Evolutionary conservation across 768 basidiomycete species (phyloP).

Genomic region (Panus rudis): DNA sequence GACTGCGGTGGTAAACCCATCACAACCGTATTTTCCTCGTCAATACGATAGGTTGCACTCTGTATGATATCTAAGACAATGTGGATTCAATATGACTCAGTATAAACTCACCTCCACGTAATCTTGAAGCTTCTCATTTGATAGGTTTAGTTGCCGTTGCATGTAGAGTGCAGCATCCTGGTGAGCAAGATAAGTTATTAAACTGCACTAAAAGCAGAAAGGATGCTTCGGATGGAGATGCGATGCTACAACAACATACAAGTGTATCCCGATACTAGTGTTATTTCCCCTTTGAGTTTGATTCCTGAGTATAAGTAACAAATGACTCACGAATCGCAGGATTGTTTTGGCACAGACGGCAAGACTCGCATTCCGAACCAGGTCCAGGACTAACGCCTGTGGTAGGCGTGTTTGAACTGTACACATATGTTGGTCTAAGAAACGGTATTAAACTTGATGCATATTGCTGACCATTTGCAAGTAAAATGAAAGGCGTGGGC

Average conservation of each 20-base stretch:
- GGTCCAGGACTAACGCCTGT: constrained; percentile 31
- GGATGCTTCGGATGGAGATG: too few species aligned
- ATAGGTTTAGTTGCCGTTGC: constrained; percentile 33
- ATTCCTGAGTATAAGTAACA: not conserved
- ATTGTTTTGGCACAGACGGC: constrained; percentile 30
- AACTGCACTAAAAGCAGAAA: too few species aligned
- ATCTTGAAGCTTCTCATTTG: constrained; percentile 35
- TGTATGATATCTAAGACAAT: constrained; percentile 9
- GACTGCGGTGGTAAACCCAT: constrained; percentile 38
- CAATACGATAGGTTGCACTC: constrained; percentile 36
- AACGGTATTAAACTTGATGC: not conserved
- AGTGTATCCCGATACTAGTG: constrained; percentile 35
- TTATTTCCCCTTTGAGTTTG: not conserved
- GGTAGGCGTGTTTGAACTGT: constrained; percentile 38
- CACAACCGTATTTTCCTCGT: constrained; percentile 32
- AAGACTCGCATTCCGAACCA: constrained; percentile 29
- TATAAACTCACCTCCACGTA: constrained; percentile 35
- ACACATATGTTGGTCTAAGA: not conserved
- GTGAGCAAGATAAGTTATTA: too few species aligned
- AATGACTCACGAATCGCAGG: constrained; percentile 25
- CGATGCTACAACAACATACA: constrained; percentile 16
- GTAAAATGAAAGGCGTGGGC: constrained; percentile 43
- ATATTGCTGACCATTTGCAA: constrained; percentile 36
- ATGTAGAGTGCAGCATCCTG: constrained; percentile 40
- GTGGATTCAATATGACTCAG: not conserved